These are phyloP conservation scores for Sporobolomyces roseus DNA, from an alignment of 768 basidiomycete species.

Conservation along the genomic window DNA sequence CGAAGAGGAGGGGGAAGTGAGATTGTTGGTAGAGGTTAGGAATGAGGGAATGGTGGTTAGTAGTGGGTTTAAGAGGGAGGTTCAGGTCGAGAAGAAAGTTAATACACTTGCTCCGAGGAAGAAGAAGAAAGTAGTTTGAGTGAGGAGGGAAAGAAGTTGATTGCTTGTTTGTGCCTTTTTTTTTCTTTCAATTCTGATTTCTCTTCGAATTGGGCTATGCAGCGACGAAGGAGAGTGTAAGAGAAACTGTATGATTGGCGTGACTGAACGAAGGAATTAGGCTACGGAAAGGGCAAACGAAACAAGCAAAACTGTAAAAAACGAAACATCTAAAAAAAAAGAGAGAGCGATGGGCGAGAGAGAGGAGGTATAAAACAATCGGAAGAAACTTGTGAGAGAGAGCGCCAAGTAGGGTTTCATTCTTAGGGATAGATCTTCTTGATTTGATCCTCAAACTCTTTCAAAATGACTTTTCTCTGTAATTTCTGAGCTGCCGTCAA, in stretches of 20 bases:
- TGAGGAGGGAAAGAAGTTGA: no score
- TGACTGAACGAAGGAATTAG: no score
- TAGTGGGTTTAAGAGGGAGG: not conserved
- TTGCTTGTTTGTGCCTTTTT: no score
- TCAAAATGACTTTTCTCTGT: conserved; percentile 62
- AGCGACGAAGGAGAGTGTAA: no score
- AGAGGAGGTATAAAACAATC: not conserved
- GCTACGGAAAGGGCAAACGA: no score
- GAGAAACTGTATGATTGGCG: no score
- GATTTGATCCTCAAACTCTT: conserved; percentile 22
- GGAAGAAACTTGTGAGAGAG: no score
- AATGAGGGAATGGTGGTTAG: not conserved
- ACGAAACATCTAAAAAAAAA: no score
- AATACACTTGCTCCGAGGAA: conserved; percentile 39
- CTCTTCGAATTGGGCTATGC: no score
- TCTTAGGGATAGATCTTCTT: conserved; percentile 12
- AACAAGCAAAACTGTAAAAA: no score
- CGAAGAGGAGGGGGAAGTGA: not conserved
- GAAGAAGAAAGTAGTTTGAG: conserved; percentile 29
- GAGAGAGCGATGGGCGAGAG: not conserved
- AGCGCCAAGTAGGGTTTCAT: no score
- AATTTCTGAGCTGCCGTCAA: conserved; percentile 90
- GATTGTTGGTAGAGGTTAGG: not conserved
- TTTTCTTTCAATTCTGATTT: no score
- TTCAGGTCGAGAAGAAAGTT: conserved; percentile 15